These are phyloP conservation scores for Cryptococcus jaspeensis DNA, from an alignment of 1,284 basidiomycete species.

Conservation along the genomic window DNA sequence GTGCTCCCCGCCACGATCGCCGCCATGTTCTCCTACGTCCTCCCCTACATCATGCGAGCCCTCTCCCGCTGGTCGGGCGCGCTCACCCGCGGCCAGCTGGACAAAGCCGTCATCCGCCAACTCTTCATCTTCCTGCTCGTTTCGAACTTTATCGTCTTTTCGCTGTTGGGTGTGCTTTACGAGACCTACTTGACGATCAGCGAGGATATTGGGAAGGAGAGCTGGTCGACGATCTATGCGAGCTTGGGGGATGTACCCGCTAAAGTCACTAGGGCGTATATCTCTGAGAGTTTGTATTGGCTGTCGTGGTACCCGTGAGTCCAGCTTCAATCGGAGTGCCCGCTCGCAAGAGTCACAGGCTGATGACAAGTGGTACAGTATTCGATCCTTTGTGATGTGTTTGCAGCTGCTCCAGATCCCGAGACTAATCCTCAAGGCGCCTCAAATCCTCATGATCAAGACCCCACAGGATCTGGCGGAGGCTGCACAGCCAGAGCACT, in stretches of 20 bases:
- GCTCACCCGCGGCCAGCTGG: conserved; percentile 33
- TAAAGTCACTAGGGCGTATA: conserved; percentile 38
- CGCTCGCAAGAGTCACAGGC: background rate
- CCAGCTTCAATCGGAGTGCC: background rate
- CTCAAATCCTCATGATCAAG: conserved; percentile 14
- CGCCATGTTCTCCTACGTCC: conserved; percentile 30
- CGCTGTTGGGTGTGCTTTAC: conserved; percentile 34
- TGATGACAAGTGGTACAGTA: conserved; percentile 13
- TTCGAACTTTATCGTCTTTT: conserved; percentile 40
- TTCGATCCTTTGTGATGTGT: conserved; percentile 27
- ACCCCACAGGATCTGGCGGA: conserved; percentile 18
- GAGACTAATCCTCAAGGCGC: conserved; percentile 15
- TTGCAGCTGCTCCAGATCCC: conserved; percentile 34
- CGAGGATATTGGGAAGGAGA: conserved; percentile 24
- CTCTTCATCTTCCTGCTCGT: conserved; percentile 37
- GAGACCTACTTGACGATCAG: conserved; percentile 29
- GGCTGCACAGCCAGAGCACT: conserved; percentile 20
- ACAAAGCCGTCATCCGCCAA: conserved; percentile 34
- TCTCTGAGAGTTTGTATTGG: conserved; percentile 40
- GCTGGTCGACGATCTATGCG: conserved; percentile 19
- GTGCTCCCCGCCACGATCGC: conserved; percentile 29
- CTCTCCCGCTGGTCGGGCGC: conserved; percentile 36
- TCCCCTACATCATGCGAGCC: conserved; percentile 35
- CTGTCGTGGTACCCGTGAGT: conserved; percentile 43
- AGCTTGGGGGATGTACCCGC: conserved; percentile 30